Evolutionary conservation across 2,329 filamentous ascomycete species (phyloP).

Genomic region (Akanthomyces muscarius): DNA sequence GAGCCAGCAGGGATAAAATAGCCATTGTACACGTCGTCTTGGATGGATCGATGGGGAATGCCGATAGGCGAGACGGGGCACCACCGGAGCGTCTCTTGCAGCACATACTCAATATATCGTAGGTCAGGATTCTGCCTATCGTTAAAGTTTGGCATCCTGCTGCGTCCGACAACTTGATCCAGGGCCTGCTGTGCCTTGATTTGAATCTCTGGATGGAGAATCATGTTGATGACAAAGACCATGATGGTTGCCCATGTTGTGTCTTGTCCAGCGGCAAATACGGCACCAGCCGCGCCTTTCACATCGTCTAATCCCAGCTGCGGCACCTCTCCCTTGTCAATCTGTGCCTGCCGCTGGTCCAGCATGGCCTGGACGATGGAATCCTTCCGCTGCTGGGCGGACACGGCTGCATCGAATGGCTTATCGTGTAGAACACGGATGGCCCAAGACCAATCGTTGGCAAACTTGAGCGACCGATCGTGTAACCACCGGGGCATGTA

Average conservation of each 20-base stretch:
- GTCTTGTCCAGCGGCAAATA: conserved; percentile 45
- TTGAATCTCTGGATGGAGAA: conserved; percentile 41
- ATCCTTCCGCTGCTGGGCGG: conserved; percentile 28
- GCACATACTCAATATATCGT: conserved; percentile 41
- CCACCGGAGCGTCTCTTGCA: conserved; percentile 45
- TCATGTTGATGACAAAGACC: conserved; percentile 43
- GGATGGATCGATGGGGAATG: conserved; percentile 50
- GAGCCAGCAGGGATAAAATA: conserved; percentile 55
- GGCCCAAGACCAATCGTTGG: conserved; percentile 28
- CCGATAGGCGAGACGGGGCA: conserved; percentile 44
- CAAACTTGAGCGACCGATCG: conserved; percentile 29
- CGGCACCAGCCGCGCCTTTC: conserved; percentile 45
- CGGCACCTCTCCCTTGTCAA: conserved; percentile 26
- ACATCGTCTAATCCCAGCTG: conserved; percentile 41
- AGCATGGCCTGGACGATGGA: conserved; percentile 28
- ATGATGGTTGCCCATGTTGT: conserved; percentile 42
- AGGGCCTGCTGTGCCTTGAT: conserved; percentile 43
- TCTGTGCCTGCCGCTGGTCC: conserved; percentile 23
- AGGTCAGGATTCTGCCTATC: conserved; percentile 38
- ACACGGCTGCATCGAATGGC: conserved; percentile 37
- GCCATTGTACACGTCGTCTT: conserved; percentile 54
- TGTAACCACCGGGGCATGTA: conserved; percentile 38
- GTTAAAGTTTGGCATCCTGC: conserved; percentile 42
- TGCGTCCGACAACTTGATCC: conserved; percentile 42
- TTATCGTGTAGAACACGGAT: conserved; percentile 41